A percentile compares a stretch with the other conserved stretches of the same genome.
phyloP scores from a whole-genome alignment of 2,329 filamentous ascomycete species.

The Paracoccidioides lutzii region DNA sequence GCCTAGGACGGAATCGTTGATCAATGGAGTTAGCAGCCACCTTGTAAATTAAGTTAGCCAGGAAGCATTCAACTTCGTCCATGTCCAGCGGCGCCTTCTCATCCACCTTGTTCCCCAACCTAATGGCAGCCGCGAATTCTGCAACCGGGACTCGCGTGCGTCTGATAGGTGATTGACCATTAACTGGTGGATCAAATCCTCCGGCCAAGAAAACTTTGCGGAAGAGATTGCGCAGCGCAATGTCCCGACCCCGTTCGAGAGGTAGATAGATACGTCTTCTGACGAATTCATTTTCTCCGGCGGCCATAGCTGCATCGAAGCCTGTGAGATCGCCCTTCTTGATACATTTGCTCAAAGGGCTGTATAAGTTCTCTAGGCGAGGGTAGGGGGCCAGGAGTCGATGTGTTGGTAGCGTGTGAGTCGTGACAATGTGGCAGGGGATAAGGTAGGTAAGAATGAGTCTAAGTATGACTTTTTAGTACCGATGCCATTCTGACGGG shows the following conservation, averaged over 20 bases:
- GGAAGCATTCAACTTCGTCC: slow-evolving; percentile 88
- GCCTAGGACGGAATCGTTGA: not conserved
- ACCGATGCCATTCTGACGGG: not conserved
- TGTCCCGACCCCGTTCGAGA: slow-evolving; percentile 80
- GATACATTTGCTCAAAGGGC: slow-evolving; percentile 66
- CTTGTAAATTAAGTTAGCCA: slow-evolving; percentile 98
- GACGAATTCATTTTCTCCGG: slow-evolving; percentile 84
- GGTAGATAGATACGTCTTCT: slow-evolving; percentile 89
- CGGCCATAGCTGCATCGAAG: slow-evolving; percentile 69
- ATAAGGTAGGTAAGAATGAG: slow-evolving; percentile 91
- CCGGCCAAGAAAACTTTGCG: slow-evolving; percentile 80
- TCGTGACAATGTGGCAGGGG: slow-evolving; percentile 80
- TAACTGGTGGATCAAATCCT: slow-evolving; percentile 67
- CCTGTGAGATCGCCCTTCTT: slow-evolving; percentile 66
- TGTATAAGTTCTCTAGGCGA: slow-evolving; percentile 61
- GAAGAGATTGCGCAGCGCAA: slow-evolving; percentile 79
- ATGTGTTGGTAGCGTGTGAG: slow-evolving; percentile 65
- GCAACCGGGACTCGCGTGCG: slow-evolving; percentile 65
- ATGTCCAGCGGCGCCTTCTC: slow-evolving; percentile 53
- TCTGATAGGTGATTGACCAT: slow-evolving; percentile 47
- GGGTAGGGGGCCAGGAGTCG: slow-evolving; percentile 63
- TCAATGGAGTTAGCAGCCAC: slow-evolving; percentile 34
- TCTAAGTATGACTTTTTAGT: slow-evolving; percentile 34
- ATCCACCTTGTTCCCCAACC: slow-evolving; percentile 49
- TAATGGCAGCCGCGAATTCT: slow-evolving; percentile 76